Base-by-base conservation (phyloP, 2,329 filamentous ascomycete genomes). In the Clarireedia sp. region DNA sequence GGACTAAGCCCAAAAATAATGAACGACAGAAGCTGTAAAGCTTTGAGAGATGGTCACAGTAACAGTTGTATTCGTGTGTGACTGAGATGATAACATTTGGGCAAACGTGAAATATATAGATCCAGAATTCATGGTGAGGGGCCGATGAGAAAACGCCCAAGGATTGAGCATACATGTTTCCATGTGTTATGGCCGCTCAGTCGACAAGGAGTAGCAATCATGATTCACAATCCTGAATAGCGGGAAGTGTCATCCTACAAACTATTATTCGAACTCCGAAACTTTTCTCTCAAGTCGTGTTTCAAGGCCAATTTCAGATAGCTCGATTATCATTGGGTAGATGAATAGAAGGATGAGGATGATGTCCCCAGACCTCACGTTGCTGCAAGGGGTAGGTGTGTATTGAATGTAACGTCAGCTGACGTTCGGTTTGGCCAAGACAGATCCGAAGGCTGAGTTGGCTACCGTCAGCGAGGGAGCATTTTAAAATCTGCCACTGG, bases 381-480 rank as follows among this genome's bases (percentile, higher is more conserved):
- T 54, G 33, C 21, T 23, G 37, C 24, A 44, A n/a, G n/a, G 5
- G 24, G 36, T 5, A 38, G 21, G 21, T 19, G 23, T 41, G n/a
- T 54, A 33, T 48, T 14, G 40, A 24, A 36, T 54, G 38, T 36
- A 50, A 50, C 52, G 21, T 50, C 52, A 54, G 46, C 52, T 54
- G 52, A 54, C 52, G 48, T 49, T 17, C 17, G 24, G 16, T 12
- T 36, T 19, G 12, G 46, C 37, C 52, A 48, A 33, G 44, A 23
- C 37, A 45, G 49, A 48, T 23, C 10, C 21, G 17, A 43, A 19
- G 40, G 40, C n/a, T 21, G 21, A 43, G 17, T 21, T 19, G 10
- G 29, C 29, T 33, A 33, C 29, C n/a, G 17, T 41, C 38, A 19
- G 38, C 8, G 5, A 48, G 33, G 51, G 41, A 29, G 38, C 37